Evolutionary conservation across 2,329 filamentous ascomycete species (phyloP), one percentile per base, ranked within the genome.

Genomic region (Venturia carpophila): DNA sequence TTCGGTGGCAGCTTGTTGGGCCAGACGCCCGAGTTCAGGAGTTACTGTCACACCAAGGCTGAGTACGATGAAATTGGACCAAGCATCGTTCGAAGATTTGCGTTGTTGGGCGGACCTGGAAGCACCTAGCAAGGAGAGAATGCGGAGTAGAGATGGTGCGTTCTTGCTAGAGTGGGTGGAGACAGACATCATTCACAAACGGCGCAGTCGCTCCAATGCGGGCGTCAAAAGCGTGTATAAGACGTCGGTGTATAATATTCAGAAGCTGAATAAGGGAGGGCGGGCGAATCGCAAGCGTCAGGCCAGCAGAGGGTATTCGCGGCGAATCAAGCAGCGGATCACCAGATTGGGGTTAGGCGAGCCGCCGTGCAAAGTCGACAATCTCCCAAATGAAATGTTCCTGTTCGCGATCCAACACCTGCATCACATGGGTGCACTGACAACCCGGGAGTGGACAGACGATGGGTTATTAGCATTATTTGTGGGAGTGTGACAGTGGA

Each of bases 21-120:
- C 65, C 93, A 97, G 81, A 99, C 94, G 7, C 93, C 95, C 5
- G 95, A 99, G 78, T 99, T 99, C 83, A 87, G 91, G 76, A 97
- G 92, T 74, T 99, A 97, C 80, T 99, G 94, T 81, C 95, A 99
- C 79, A 99, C 79, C 21, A 82, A 81, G 74, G 76, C 76, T 10
- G 75, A 77, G 68, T 97, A 97, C 75, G 90, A 97, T 78, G 93
- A 97, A 81, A 92, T 96, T 75, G 93, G 94, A 21, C 93, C 93
- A 19, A 92, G 91, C 75, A 97, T 97, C 77, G 93, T 97, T 67
- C 86, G 93, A 77, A 87, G 93, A 79, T 97, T 97, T 77, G 93
- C 92, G 68, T 83, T 97, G 69, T 82, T 97, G 68, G 94, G 94
- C 75, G 94, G 93, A 27, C 94, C 94, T 13, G 93, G 92, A 61